phyloP scores from a whole-genome alignment of 257 asterid genomes.

The Eucommia ulmoides region DNA sequence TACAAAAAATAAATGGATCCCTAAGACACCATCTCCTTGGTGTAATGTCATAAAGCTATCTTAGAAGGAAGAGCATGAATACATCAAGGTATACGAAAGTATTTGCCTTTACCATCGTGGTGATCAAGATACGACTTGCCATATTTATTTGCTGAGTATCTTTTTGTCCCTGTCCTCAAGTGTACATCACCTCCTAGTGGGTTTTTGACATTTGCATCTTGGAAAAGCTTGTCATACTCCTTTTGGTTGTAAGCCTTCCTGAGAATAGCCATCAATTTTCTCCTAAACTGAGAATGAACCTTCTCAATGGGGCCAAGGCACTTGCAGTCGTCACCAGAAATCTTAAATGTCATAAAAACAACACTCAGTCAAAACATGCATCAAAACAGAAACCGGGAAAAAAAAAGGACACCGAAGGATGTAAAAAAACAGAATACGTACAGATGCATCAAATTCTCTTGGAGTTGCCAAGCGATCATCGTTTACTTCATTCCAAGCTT shows the following conservation, averaged over 20 bases:
- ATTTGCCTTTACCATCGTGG: constrained; percentile 33
- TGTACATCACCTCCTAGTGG: constrained; percentile 19
- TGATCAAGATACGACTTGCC: constrained; percentile 37
- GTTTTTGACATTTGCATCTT: constrained; percentile 6
- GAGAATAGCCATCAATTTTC: constrained; percentile 15
- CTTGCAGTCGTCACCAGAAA: background rate
- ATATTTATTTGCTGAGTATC: background rate
- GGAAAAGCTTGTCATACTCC: constrained; percentile 28
- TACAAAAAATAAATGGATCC: too few species aligned
- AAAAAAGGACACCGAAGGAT: background rate
- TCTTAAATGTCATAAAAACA: constrained; percentile 21
- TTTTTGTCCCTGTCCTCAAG: constrained; percentile 32
- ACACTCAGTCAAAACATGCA: background rate
- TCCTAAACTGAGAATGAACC: constrained; percentile 12
- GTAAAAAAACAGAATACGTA: constrained; percentile 7
- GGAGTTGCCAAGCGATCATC: constrained; percentile 16
- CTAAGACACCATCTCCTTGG: too few species aligned
- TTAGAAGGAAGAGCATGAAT: too few species aligned
- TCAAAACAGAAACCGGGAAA: background rate
- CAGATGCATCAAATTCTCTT: constrained; percentile 5
- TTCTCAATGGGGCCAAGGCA: constrained; percentile 3
- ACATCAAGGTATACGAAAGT: too few species aligned
- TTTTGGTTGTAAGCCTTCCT: constrained; percentile 17
- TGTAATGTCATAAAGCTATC: too few species aligned
- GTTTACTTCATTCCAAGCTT: constrained; percentile 2